phyloP scores from a whole-genome alignment of 371 early-diverging fungal genomes.

The Mortierella sp. region DNA sequence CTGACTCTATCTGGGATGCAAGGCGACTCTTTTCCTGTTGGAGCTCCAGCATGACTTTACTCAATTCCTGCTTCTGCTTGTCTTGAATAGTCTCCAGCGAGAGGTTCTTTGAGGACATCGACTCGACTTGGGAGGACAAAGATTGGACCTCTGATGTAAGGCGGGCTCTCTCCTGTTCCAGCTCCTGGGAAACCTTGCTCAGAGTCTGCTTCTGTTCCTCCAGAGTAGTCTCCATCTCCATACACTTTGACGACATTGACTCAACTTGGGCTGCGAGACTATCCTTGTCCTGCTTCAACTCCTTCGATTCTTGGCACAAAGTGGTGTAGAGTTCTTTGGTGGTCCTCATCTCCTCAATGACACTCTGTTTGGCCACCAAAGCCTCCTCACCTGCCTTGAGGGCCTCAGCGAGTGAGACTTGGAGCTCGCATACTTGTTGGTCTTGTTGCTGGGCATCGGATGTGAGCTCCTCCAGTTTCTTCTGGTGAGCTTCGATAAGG shows the following conservation, averaged over 20 bases:
- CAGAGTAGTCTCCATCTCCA: neutral
- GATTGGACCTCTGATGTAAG: slow-evolving; percentile 19
- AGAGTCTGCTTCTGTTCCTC: slow-evolving; percentile 20
- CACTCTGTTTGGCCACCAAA: slow-evolving; percentile 11
- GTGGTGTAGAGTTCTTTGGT: slow-evolving; percentile 14
- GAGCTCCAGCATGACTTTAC: slow-evolving; percentile 9
- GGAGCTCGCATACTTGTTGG: slow-evolving; percentile 19
- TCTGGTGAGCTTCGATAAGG: slow-evolving; percentile 29
- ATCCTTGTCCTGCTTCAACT: slow-evolving; percentile 21
- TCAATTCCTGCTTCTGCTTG: slow-evolving; percentile 29
- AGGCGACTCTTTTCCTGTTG: slow-evolving; percentile 31
- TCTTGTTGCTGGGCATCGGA: slow-evolving; percentile 25
- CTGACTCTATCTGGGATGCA: slow-evolving; percentile 15
- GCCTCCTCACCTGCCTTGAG: slow-evolving; percentile 20
- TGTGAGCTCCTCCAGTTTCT: slow-evolving; percentile 21
- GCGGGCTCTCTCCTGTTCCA: slow-evolving; percentile 18
- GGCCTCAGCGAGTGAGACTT: slow-evolving; percentile 19
- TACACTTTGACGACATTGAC: neutral
- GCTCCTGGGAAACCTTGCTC: slow-evolving; percentile 7
- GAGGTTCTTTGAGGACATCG: neutral
- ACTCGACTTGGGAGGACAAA: slow-evolving; percentile 1
- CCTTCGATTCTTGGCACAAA: slow-evolving; percentile 12
- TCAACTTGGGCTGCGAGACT: neutral
- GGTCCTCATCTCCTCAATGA: slow-evolving; percentile 21
- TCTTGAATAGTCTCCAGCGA: slow-evolving; percentile 23